These are phyloP conservation scores for Bromus sterilis DNA, from an alignment of 176 grass and related monocot species.

Conservation along the genomic window DNA sequence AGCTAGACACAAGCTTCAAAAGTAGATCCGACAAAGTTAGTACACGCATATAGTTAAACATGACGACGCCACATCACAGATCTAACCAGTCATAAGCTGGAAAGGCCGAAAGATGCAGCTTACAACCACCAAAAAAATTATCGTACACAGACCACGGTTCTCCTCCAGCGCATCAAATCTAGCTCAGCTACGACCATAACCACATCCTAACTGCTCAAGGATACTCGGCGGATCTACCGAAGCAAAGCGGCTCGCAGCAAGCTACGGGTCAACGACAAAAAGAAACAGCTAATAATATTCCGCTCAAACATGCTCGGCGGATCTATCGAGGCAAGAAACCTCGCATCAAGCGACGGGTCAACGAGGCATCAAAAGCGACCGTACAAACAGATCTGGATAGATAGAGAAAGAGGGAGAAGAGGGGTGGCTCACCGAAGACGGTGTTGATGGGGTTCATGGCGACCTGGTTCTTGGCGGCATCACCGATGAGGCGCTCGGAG, in stretches of 20 bases:
- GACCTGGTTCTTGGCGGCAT: constrained; percentile 53
- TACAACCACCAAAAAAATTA: neutral
- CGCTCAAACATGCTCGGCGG: neutral
- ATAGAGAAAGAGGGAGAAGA: neutral
- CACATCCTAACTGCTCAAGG: neutral
- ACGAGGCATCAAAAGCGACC: neutral
- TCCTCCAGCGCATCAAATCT: neutral
- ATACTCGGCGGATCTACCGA: neutral
- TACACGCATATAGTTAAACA: neutral
- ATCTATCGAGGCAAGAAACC: neutral
- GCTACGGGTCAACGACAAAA: neutral
- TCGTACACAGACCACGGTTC: neutral
- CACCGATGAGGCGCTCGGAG: constrained; percentile 64
- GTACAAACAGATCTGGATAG: neutral
- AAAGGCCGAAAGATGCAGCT: neutral
- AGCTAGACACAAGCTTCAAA: neutral
- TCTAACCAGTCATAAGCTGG: neutral
- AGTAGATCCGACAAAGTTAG: neutral
- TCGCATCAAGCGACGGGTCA: neutral
- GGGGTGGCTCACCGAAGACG: constrained; percentile 23
- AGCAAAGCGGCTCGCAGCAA: neutral
- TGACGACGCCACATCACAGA: neutral
- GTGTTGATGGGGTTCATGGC: constrained; percentile 53
- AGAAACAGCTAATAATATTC: neutral
- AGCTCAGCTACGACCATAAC: neutral